Evolutionary conservation across 768 basidiomycete genomes (phyloP).

Genomic region (Leucogyrophana mollusca): DNA sequence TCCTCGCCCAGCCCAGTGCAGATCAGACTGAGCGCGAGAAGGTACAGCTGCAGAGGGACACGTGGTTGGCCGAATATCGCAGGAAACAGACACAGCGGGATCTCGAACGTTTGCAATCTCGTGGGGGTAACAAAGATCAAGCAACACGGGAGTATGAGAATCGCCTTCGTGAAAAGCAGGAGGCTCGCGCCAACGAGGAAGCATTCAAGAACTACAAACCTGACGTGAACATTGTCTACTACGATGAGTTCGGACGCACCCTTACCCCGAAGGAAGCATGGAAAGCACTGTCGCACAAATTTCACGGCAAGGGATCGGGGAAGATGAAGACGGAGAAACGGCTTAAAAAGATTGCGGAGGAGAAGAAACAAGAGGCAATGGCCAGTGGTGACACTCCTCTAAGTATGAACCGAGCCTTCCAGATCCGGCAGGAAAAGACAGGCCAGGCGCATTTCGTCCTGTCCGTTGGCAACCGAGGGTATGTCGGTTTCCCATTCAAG

Average conservation of each 20-base stretch:
- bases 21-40: constrained; percentile 77
- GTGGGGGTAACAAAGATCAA: constrained; percentile 88
- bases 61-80: constrained; percentile 89
- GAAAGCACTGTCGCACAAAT: constrained; percentile 96
- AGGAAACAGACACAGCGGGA: constrained; percentile 76
- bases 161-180: constrained; percentile 85
- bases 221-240: constrained; percentile 93
- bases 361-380: constrained; percentile 93
- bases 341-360: constrained; percentile 95
- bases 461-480: constrained; percentile 93
- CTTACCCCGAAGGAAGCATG: constrained; percentile 95
- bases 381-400: constrained; percentile 92
- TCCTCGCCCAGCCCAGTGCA: constrained; percentile 61
- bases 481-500: constrained; percentile 22
- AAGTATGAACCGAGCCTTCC: constrained; percentile 94
- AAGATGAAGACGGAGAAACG: constrained; percentile 97
- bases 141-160: constrained; percentile 95
- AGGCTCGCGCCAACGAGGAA: constrained; percentile 78
- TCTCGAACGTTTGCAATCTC: constrained; percentile 68
- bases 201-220: constrained; percentile 94
- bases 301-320: constrained; percentile 97
- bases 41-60: constrained; percentile 79
- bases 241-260: constrained; percentile 90
- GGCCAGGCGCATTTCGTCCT: constrained; percentile 97
- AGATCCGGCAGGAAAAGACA: constrained; percentile 87